Evolutionary conservation across 1,284 basidiomycete genomes (phyloP).

Genomic region (Ganoderma leucocontextum): DNA sequence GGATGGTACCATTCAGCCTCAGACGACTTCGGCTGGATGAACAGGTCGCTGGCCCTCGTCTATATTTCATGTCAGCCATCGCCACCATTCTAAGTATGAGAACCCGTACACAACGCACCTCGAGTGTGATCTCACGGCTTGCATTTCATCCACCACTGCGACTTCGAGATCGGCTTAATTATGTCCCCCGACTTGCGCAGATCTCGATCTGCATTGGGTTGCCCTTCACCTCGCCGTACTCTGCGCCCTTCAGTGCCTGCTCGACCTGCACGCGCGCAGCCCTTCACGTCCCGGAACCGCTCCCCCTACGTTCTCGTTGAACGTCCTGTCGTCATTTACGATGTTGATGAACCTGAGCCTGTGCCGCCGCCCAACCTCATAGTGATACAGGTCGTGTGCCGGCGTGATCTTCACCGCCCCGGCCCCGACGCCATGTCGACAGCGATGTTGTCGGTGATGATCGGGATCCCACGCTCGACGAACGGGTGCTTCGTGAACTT

Average conservation of each 20-base stretch:
- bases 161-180: constrained; percentile 96
- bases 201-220: constrained; percentile 96
- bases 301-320: constrained; percentile 92
- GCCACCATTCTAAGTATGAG: constrained; percentile 57
- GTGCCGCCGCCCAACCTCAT: constrained; percentile 92
- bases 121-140: constrained; percentile 88
- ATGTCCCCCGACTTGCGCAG: constrained; percentile 96
- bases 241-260: constrained; percentile 86
- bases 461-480: constrained; percentile 87
- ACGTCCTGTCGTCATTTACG: constrained; percentile 96
- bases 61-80: too few relatives aligned
- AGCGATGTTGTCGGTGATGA: constrained; percentile 80
- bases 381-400: constrained; percentile 99
- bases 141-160: constrained; percentile 99
- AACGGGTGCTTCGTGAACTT: constrained; percentile 95
- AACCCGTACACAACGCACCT: constrained; percentile 51
- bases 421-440: constrained; percentile 97
- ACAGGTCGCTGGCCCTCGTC: constrained; percentile 87
- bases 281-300: constrained; percentile 92
- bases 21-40: constrained; percentile 85
- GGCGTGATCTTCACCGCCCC: constrained; percentile 99
- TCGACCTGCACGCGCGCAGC: constrained; percentile 91
- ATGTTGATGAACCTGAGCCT: constrained; percentile 95
- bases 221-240: constrained; percentile 93
- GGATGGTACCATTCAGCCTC: constrained; percentile 97